Evolutionary conservation across 2,329 filamentous ascomycete species (phyloP), one percentile per base, ranked within the genome.

Genomic region (Neoscytalidium dimidiatum): DNA sequence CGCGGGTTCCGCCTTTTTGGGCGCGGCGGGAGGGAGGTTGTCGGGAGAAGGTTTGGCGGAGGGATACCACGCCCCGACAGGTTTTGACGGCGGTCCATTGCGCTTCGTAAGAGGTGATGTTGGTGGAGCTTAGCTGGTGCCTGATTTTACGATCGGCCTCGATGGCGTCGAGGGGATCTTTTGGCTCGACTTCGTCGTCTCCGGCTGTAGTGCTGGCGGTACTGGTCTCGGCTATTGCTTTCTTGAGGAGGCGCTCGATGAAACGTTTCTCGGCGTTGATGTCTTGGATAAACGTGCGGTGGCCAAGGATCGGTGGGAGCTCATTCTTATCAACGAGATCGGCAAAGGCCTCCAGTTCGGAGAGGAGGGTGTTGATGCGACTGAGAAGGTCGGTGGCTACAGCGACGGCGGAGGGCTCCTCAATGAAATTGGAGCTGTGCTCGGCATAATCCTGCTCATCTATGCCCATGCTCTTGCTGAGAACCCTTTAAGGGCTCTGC

Each of bases 91-190:
- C 82, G 29, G 77, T 75, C 89, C 89, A 91, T 2, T 91, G 81
- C 5, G 85, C 82, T 68, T 86, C 83, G 62, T 88, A 86, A 71
- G 90, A 91, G 0, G 86, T 83, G 11, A 91, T 71, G 75, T 92
- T 92, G 0, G 87, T 89, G 7, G 87, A 89, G 57, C 84, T 82
- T 51, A 90, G 78, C 29, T 85, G 83, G 71, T 90, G 86, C n/a
- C 81, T 72, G 17, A 69, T 73, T 57, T 73, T 75, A 64, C 67
- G 49, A 70, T 73, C 71, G 3, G 73, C 66, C 46, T 49, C 51
- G 6, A 58, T 31, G 14, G 41, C 43, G 14, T 41, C 19, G 13
- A 48, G 17, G 26, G 33, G 48, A 21, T 64, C 61, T 17, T 26
- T 23, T 13, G 14, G n/a, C 2, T 51, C 38, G 21, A 23, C 23